These are phyloP conservation scores for Beauveria pseudobassiana DNA, from an alignment of 2,329 filamentous ascomycete genomes.

Conservation along the genomic window DNA sequence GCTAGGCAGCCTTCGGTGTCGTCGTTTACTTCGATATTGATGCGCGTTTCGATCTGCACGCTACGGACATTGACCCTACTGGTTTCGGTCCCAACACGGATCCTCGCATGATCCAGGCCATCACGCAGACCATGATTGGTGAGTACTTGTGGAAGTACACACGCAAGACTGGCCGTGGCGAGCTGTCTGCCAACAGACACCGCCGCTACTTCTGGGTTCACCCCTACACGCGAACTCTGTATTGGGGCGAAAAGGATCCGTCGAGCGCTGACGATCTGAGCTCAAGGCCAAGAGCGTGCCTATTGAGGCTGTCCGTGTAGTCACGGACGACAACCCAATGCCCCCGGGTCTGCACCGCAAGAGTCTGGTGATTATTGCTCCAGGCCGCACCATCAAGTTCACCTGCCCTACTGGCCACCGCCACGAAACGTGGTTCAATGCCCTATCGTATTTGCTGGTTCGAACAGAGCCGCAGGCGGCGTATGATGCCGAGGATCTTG, in stretches of 20 bases:
- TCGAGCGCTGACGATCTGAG: slow-evolving; percentile 67
- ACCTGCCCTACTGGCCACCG: slow-evolving; percentile 89
- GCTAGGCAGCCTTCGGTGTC: slow-evolving; percentile 72
- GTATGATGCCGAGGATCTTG: slow-evolving; percentile 52
- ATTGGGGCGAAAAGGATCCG: slow-evolving; percentile 93
- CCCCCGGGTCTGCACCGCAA: slow-evolving; percentile 91
- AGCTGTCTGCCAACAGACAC: slow-evolving; percentile 84
- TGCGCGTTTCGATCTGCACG: slow-evolving; percentile 71
- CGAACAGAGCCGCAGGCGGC: slow-evolving; percentile 62
- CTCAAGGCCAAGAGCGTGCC: slow-evolving; percentile 79
- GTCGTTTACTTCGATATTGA: slow-evolving; percentile 92
- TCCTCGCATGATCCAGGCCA: slow-evolving; percentile 96
- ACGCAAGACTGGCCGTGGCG: slow-evolving; percentile 80
- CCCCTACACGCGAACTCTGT: slow-evolving; percentile 90
- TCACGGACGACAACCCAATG: slow-evolving; percentile 90
- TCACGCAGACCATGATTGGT: slow-evolving; percentile 99
- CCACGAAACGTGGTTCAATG: slow-evolving; percentile 98
- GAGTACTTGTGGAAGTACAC: slow-evolving; percentile 99
- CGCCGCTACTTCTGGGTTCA: slow-evolving; percentile 98
- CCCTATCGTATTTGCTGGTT: slow-evolving; percentile 83
- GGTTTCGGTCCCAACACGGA: slow-evolving; percentile 71
- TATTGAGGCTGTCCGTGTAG: slow-evolving; percentile 86
- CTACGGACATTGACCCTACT: slow-evolving; percentile 41
- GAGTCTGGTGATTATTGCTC: slow-evolving; percentile 84
- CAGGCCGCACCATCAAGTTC: slow-evolving; percentile 83